Conservation (phyloP, 2,329 filamentous ascomycete species). For the Lojkania enalia region DNA sequence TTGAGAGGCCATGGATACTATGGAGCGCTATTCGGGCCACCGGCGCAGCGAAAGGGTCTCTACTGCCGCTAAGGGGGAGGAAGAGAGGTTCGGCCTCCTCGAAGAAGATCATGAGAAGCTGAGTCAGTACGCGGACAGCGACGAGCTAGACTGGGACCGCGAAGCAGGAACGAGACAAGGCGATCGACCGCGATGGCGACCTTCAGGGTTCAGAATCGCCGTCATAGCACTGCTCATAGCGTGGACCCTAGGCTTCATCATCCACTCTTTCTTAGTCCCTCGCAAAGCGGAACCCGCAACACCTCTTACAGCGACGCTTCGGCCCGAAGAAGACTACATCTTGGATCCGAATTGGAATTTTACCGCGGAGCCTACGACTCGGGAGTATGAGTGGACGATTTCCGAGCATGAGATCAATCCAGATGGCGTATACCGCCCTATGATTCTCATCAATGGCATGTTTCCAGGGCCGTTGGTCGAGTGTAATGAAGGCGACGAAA, state of each 20-base stretch:
- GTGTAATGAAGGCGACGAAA: slow-evolving; percentile 64
- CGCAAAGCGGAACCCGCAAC: background rate
- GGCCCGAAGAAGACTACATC: slow-evolving; percentile 49
- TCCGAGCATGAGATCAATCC: slow-evolving; percentile 62
- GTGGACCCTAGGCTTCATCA: slow-evolving; percentile 19
- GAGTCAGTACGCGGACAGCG: slow-evolving; percentile 10
- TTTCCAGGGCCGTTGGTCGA: slow-evolving; percentile 48
- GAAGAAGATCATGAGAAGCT: slow-evolving; percentile 11
- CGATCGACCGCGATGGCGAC: slow-evolving; percentile 5
- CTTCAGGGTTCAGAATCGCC: slow-evolving; percentile 16
- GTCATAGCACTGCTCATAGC: slow-evolving; percentile 16
- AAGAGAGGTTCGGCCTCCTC: slow-evolving; percentile 29
- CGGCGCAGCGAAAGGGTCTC: too few species aligned
- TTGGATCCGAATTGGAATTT: slow-evolving; percentile 62
- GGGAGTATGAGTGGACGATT: slow-evolving; percentile 65
- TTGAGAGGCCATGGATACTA: too few species aligned
- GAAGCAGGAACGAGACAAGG: slow-evolving; percentile 4
- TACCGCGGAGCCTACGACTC: slow-evolving; percentile 51
- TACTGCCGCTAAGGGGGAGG: slow-evolving; percentile 15
- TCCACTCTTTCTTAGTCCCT: slow-evolving; percentile 16
- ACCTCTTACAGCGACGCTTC: slow-evolving; percentile 14
- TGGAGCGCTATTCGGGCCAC: too few species aligned
- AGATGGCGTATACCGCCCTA: slow-evolving; percentile 52
- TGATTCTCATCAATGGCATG: slow-evolving; percentile 47
- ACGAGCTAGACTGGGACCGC: slow-evolving; percentile 17